Conservation (phyloP, 2,329 filamentous ascomycete genomes). For the Pleurostoma richardsiae region DNA sequence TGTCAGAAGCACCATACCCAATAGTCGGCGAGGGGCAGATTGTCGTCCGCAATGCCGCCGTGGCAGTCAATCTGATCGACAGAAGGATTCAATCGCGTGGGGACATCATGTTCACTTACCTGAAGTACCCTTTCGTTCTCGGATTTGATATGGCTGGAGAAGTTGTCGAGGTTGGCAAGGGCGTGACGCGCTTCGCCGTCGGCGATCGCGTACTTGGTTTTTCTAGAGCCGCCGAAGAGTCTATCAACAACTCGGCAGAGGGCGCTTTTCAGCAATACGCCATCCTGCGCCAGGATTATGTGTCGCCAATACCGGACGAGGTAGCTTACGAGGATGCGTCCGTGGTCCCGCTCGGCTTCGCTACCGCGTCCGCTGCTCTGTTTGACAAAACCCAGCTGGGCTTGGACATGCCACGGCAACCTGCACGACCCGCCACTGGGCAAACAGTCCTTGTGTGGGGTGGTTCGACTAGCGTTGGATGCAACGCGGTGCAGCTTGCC, state of each 20-base stretch:
- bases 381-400: constrained; percentile 5
- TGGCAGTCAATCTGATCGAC: constrained; percentile 28
- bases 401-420: constrained; percentile 9
- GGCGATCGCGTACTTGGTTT: constrained; percentile 27
- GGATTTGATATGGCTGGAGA: constrained; percentile 27
- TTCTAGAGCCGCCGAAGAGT: constrained; percentile 5
- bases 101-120: constrained; percentile 15
- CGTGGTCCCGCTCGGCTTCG: constrained; percentile 19
- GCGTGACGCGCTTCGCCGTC: constrained; percentile 18
- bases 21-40: constrained; percentile 10
- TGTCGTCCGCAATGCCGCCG: constrained; percentile 19
- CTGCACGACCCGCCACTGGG: constrained; percentile 1
- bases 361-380: constrained; percentile 15
- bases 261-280: constrained; percentile 19
- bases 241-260: constrained; percentile 4
- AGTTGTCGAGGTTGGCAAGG: constrained; percentile 22
- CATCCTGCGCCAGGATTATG: constrained; percentile 12
- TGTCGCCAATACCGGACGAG: constrained; percentile 12
- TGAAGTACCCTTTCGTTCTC: constrained; percentile 25
- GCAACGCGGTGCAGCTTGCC: constrained; percentile 37
- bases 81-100: constrained; percentile 19
- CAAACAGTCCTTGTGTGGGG: constrained; percentile 39
- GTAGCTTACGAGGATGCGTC: constrained; percentile 17
- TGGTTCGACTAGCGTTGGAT: constrained; percentile 38
- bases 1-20: constrained; percentile 4